These are phyloP conservation scores for Aureobasidium sp. DNA, from an alignment of 2,329 filamentous ascomycete species.

Conservation along the genomic window DNA sequence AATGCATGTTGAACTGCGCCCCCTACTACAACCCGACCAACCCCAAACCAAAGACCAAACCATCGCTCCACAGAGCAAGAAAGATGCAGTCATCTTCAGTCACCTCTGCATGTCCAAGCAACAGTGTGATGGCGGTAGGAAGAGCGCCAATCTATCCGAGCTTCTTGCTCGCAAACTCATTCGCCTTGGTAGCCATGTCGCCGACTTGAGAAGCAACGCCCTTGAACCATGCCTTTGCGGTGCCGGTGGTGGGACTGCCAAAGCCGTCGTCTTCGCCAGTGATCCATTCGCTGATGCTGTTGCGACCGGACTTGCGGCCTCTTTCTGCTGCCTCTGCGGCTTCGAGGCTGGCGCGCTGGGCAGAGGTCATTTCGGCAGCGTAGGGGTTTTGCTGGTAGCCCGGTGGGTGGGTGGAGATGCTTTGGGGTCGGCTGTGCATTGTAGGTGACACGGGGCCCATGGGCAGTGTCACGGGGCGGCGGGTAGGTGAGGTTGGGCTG, in stretches of 20 bases:
- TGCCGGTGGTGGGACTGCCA: constrained; percentile 30
- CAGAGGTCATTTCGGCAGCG: constrained; percentile 32
- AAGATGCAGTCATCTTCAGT: not conserved
- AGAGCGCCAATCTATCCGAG: not conserved
- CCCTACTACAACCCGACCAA: not conserved
- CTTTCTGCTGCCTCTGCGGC: constrained; percentile 19
- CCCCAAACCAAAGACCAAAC: too few species aligned
- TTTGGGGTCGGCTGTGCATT: constrained; percentile 17
- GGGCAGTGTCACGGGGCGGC: constrained; percentile 30
- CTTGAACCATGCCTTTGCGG: constrained; percentile 32
- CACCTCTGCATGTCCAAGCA: not conserved
- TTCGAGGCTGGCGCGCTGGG: constrained; percentile 27
- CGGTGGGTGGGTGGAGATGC: constrained; percentile 34
- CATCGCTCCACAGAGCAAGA: not conserved
- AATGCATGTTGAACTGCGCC: not conserved
- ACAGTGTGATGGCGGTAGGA: not conserved
- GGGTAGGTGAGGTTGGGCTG: constrained; percentile 19
- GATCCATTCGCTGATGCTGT: constrained; percentile 17
- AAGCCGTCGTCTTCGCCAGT: constrained; percentile 21
- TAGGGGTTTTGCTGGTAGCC: constrained; percentile 42
- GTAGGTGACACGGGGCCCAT: constrained; percentile 27
- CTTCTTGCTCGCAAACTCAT: constrained; percentile 6
- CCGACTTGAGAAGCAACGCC: constrained; percentile 34
- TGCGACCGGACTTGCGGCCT: constrained; percentile 4
- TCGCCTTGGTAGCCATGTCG: not conserved